Evolutionary conservation across 352 stramenopile species (phyloP).

Genomic region (Pythium folliculosum): DNA sequence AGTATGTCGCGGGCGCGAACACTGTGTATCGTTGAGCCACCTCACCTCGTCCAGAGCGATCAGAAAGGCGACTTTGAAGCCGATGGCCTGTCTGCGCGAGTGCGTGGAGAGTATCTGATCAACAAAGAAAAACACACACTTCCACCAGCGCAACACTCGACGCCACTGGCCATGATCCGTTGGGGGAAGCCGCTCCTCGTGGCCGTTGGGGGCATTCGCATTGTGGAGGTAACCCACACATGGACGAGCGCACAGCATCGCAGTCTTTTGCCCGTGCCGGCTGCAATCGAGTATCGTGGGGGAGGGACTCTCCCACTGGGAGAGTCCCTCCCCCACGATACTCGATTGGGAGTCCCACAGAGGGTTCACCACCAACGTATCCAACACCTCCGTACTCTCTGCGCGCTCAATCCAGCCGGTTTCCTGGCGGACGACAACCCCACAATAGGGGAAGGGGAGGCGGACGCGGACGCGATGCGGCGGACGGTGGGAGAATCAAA

Average conservation of each 20-base stretch:
- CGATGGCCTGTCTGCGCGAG: neutral
- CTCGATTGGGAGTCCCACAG: neutral
- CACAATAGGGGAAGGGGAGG: slow-evolving; percentile 21
- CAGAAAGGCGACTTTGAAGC: slow-evolving; percentile 6
- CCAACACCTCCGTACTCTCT: neutral
- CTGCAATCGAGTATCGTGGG: neutral
- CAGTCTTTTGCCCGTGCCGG: neutral
- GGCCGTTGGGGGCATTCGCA: neutral
- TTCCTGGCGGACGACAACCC: slow-evolving; percentile 6
- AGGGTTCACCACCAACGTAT: neutral
- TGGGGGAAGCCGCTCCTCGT: neutral
- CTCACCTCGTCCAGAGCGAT: neutral
- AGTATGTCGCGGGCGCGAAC: slow-evolving; percentile 11
- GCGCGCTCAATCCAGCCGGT: slow-evolving; percentile 7
- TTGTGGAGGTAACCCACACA: neutral
- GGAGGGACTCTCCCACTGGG: no score
- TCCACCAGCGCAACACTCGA: neutral
- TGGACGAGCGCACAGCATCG: neutral
- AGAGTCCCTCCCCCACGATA: neutral
- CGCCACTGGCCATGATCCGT: neutral
- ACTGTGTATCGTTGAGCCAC: neutral
- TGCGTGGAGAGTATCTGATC: slow-evolving; percentile 4
- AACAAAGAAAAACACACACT: slow-evolving; percentile 4
- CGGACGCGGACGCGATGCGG: slow-evolving; percentile 2
- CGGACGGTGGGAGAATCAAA: neutral